These are phyloP conservation scores for Trapa bicornis DNA, from an alignment of 345 rosid genomes.

Conservation along the genomic window DNA sequence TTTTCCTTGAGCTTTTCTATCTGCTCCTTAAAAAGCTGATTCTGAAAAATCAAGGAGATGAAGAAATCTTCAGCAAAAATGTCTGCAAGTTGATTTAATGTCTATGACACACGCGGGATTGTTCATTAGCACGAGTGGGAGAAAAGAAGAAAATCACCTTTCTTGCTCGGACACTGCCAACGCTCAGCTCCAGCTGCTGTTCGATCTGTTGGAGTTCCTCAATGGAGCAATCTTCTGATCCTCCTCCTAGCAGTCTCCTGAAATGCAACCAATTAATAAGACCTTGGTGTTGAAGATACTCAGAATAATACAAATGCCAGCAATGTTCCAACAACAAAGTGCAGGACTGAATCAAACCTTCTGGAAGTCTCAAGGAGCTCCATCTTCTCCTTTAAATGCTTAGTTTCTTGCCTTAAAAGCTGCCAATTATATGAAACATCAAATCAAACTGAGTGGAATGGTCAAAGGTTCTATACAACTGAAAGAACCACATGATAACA, in stretches of 20 bases:
- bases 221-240: constrained; percentile 32
- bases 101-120: neutral
- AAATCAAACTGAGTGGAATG: neutral
- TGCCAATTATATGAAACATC: neutral
- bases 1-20: neutral
- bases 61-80: neutral
- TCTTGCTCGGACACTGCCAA: constrained; percentile 31
- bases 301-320: neutral
- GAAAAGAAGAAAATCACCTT: neutral
- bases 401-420: neutral
- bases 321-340: neutral
- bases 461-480: too few relatives aligned
- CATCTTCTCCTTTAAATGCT: neutral
- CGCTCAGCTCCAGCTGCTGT: constrained; percentile 48
- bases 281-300: neutral
- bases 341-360: neutral
- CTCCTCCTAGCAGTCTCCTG: constrained; percentile 15
- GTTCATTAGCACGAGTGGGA: neutral
- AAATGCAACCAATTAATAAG: neutral
- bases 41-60: neutral
- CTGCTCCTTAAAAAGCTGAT: neutral
- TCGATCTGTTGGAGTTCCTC: constrained; percentile 54
- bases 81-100: neutral
- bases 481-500: too few relatives aligned
- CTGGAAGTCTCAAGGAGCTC: constrained; percentile 2